Percentiles rank a stretch among this genome's conserved stretches.
phyloP scores from a whole-genome alignment of 768 basidiomycete genomes.

The Lentinula sp. region DNA sequence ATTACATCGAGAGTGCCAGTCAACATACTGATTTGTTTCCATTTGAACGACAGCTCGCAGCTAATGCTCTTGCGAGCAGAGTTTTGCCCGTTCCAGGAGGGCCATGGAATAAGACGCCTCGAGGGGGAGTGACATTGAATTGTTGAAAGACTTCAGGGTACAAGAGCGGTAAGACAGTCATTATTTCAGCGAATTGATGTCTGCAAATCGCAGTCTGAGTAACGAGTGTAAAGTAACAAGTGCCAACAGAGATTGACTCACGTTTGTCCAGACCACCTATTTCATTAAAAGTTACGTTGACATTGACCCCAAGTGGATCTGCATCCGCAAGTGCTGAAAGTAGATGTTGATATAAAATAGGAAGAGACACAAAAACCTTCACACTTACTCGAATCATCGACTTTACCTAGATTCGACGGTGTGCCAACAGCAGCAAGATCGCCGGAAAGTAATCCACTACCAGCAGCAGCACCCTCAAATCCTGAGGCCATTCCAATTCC shows the following conservation, averaged over 20 bases:
- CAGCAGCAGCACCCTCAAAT: constrained; percentile 47
- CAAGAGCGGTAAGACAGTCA: constrained; percentile 91
- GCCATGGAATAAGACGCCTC: constrained; percentile 96
- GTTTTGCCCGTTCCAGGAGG: constrained; percentile 99
- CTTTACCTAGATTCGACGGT: constrained; percentile 80
- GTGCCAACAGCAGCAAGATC: constrained; percentile 71
- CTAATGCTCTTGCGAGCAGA: constrained; percentile 86
- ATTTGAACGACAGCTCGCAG: constrained; percentile 83
- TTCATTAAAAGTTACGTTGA: constrained; percentile 92
- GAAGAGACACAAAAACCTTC: constrained; percentile 8
- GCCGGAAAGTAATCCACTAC: constrained; percentile 52
- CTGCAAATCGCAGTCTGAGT: constrained; percentile 27
- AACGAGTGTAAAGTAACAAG: not conserved
- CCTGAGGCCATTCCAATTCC: constrained; percentile 35
- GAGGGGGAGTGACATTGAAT: constrained; percentile 90
- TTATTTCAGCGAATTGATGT: constrained; percentile 97
- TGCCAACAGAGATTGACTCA: constrained; percentile 26
- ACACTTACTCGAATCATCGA: constrained; percentile 65
- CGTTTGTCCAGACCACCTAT: constrained; percentile 95
- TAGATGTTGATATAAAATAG: too few relatives aligned
- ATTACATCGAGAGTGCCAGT: not conserved
- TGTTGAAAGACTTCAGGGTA: constrained; percentile 97
- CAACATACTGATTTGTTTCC: constrained; percentile 79
- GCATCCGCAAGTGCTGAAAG: constrained; percentile 80
- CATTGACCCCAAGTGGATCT: constrained; percentile 91